Conservation (phyloP, 2,329 filamentous ascomycete genomes). For the Penicillium hordei region DNA sequence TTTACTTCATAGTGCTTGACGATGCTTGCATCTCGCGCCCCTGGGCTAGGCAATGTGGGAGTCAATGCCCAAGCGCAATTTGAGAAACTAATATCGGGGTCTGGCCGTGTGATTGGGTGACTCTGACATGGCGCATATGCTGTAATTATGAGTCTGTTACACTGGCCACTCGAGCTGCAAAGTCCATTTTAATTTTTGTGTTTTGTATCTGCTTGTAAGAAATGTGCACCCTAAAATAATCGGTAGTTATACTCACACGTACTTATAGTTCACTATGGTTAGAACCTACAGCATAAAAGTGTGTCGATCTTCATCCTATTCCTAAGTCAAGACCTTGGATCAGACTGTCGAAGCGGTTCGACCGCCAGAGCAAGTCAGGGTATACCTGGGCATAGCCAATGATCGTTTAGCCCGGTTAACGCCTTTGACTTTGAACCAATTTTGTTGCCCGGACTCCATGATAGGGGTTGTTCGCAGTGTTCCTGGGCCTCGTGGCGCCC, state of each 20-base stretch:
- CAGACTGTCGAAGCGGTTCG: conserved; percentile 8
- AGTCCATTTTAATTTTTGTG: background rate
- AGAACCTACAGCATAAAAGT: background rate
- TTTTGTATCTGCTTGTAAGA: background rate
- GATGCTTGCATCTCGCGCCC: conserved; percentile 15
- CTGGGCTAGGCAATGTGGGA: conserved; percentile 8
- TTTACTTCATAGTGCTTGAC: conserved; percentile 17
- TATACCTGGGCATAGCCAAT: background rate
- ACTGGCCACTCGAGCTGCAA: background rate
- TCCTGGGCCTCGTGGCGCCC: conserved; percentile 17
- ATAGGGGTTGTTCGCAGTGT: conserved; percentile 15
- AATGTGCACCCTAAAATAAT: background rate
- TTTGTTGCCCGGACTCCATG: conserved; percentile 9
- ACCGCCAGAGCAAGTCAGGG: conserved; percentile 1
- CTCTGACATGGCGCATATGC: conserved; percentile 3
- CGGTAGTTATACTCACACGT: background rate
- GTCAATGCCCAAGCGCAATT: conserved; percentile 3
- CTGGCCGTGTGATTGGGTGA: conserved; percentile 3
- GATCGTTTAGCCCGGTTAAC: background rate
- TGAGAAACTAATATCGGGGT: background rate
- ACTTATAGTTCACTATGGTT: background rate
- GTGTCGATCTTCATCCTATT: conserved; percentile 17
- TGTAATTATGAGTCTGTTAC: background rate
- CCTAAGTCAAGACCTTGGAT: conserved; percentile 12
- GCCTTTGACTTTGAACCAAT: background rate